Percentiles rank a stretch among this genome's conserved stretches.
Conservation (phyloP, 2,329 filamentous ascomycete species). For the Alternaria hordeiaustralica region DNA sequence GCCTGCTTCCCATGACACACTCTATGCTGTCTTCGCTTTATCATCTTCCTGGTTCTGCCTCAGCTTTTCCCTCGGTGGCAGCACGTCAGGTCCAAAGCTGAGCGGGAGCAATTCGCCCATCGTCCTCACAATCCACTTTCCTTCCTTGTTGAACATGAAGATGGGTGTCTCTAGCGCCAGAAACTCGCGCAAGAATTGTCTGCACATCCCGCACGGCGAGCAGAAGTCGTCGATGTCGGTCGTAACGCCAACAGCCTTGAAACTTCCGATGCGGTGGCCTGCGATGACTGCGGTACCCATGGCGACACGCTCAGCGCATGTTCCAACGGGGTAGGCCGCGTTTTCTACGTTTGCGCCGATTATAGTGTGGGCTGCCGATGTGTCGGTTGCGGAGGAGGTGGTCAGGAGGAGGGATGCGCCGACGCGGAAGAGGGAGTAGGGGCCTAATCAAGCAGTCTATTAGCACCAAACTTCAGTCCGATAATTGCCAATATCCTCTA, state of each 20-base stretch:
- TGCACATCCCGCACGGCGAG: constrained; percentile 90
- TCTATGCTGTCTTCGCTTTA: constrained; percentile 27
- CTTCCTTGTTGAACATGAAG: constrained; percentile 90
- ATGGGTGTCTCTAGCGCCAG: constrained; percentile 67
- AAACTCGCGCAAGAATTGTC: constrained; percentile 72
- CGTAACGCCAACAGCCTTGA: constrained; percentile 79
- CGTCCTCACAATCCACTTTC: constrained; percentile 71
- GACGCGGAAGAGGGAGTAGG: constrained; percentile 91
- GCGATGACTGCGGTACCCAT: constrained; percentile 77
- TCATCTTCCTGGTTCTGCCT: constrained; percentile 35
- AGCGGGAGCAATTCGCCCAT: constrained; percentile 67
- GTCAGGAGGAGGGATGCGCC: constrained; percentile 75
- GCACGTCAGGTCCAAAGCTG: constrained; percentile 60
- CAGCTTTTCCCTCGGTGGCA: constrained; percentile 47
- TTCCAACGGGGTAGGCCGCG: constrained; percentile 90
- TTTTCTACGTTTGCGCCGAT: constrained; percentile 84
- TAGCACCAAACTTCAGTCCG: background rate
- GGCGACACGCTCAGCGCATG: constrained; percentile 89
- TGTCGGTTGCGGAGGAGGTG: constrained; percentile 24
- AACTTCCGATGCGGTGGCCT: constrained; percentile 54
- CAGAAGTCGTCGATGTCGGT: constrained; percentile 69
- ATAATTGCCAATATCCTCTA: too few species aligned
- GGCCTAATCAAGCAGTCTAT: constrained; percentile 56
- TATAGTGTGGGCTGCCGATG: constrained; percentile 58
- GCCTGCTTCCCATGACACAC: background rate